phyloP scores from a whole-genome alignment of 345 rosid genomes.

The Cochlearia excelsa region DNA sequence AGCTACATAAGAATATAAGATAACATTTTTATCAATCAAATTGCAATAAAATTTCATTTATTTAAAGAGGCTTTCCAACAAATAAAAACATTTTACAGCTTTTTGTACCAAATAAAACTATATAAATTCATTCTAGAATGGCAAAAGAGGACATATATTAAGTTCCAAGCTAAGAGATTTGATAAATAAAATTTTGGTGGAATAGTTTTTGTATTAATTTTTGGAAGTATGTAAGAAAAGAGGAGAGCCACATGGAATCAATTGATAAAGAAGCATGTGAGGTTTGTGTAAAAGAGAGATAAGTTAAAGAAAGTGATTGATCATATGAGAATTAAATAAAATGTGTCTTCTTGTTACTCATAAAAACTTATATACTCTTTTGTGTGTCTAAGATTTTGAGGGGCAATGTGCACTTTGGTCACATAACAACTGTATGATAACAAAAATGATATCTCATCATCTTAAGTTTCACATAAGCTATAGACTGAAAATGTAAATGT shows the following conservation, averaged over 20 bases:
- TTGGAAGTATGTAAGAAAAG: conserved; percentile 30
- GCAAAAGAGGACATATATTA: conserved; percentile 18
- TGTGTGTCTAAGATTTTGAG: no score
- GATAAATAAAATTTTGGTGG: conserved; percentile 5
- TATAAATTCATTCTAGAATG: not conserved
- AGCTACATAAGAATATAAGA: conserved; percentile 21
- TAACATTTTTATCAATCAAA: conserved; percentile 7
- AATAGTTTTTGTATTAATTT: conserved; percentile 6
- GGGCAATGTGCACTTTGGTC: no score
- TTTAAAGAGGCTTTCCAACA: not conserved
- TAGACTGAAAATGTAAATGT: no score
- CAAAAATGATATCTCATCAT: no score
- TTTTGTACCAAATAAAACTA: not conserved
- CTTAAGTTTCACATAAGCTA: no score
- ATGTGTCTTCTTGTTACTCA: conserved; percentile 18
- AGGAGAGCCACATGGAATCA: conserved; percentile 31
- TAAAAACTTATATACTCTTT: not conserved
- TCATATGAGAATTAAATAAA: conserved; percentile 27
- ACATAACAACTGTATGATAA: no score
- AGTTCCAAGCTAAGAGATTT: conserved; percentile 23
- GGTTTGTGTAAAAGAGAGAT: conserved; percentile 34
- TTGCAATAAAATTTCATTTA: conserved; percentile 1
- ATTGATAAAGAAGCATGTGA: conserved; percentile 39
- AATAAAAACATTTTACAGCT: conserved; percentile 1
- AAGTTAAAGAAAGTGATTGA: conserved; percentile 31